phyloP scores from a whole-genome alignment of 176 grass and related monocot species.

The Aegilops bicornis region DNA sequence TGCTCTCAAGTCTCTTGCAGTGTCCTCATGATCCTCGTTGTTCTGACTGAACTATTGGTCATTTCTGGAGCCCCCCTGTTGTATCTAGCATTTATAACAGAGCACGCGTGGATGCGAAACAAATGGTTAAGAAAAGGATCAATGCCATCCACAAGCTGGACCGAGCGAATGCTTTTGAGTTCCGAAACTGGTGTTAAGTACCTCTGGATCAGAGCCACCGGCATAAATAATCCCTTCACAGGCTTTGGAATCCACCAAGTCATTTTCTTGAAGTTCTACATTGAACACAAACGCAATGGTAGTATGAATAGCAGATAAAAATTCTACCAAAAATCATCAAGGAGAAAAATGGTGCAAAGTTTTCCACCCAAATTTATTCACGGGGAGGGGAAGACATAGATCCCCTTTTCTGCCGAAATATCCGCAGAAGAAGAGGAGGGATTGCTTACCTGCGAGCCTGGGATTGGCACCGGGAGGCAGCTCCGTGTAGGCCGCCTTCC shows the following conservation, averaged over 20 bases:
- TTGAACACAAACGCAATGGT: neutral
- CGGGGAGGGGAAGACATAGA: neutral
- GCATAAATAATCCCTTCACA: constrained; percentile 7
- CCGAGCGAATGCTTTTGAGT: neutral
- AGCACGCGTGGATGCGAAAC: neutral
- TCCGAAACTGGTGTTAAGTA: neutral
- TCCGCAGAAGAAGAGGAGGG: neutral
- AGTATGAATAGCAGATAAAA: too few species aligned
- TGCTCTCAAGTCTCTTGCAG: constrained; percentile 12
- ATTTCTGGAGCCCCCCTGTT: constrained; percentile 6
- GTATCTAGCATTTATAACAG: constrained; percentile 20
- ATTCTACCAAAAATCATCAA: too few species aligned
- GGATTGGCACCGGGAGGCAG: constrained; percentile 24
- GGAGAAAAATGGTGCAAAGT: too few species aligned
- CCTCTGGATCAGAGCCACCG: too few species aligned
- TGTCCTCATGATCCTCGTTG: neutral
- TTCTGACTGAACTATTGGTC: neutral
- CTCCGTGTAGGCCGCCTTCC: constrained; percentile 4
- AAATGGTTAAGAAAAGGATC: neutral
- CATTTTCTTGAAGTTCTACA: constrained; percentile 42
- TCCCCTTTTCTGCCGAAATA: neutral
- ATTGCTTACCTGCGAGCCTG: constrained; percentile 18
- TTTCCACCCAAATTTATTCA: too few species aligned
- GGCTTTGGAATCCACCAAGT: constrained; percentile 28
- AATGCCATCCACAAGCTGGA: neutral